These are phyloP conservation scores for Pisolithus marmoratus DNA, from an alignment of 768 basidiomycete genomes.

Conservation along the genomic window DNA sequence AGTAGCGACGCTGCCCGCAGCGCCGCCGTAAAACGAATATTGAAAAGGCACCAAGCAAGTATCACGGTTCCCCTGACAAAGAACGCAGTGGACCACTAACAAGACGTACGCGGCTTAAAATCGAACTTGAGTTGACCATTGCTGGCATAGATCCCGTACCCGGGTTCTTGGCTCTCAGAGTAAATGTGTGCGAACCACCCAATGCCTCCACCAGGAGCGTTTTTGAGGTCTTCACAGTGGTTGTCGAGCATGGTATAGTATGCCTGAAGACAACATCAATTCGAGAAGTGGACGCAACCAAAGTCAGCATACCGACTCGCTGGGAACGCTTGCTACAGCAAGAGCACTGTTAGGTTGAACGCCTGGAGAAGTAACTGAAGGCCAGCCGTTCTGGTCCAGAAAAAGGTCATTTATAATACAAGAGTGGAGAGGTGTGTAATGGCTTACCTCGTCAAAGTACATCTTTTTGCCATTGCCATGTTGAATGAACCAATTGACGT, in stretches of 20 bases:
- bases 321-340: constrained; percentile 57
- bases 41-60: neutral
- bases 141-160: constrained; percentile 61
- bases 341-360: constrained; percentile 60
- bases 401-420: neutral
- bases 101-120: constrained; percentile 58
- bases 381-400: constrained; percentile 67
- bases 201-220: constrained; percentile 52
- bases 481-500: constrained; percentile 64
- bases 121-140: constrained; percentile 52
- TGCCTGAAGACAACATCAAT: constrained; percentile 31
- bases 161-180: constrained; percentile 57
- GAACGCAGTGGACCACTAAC: constrained; percentile 28
- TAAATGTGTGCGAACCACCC: constrained; percentile 85
- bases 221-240: constrained; percentile 60
- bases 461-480: constrained; percentile 68
- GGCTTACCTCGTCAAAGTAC: constrained; percentile 58
- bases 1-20: neutral
- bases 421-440: neutral
- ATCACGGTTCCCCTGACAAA: neutral
- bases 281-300: neutral
- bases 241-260: constrained; percentile 62
- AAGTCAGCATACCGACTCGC: constrained; percentile 46
- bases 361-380: constrained; percentile 52
- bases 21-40: neutral